Conservation (phyloP, 257 asterid species). For the Jacaranda copaia region DNA sequence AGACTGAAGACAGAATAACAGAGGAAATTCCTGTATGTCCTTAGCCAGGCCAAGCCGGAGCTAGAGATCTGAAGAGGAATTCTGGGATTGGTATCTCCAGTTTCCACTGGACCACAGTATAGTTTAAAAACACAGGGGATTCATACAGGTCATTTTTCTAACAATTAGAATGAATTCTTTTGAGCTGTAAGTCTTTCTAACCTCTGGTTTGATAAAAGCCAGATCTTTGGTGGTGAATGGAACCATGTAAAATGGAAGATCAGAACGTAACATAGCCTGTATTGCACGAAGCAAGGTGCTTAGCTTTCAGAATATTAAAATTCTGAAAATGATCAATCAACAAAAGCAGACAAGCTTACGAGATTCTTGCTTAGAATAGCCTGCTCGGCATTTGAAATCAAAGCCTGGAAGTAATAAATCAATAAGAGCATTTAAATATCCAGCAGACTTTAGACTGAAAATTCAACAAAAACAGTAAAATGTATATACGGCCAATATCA, state of each 20-base stretch:
- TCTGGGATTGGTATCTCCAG: neutral
- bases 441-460: conserved; percentile 18
- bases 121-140: conserved; percentile 9
- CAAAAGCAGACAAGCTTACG: conserved; percentile 40
- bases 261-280: conserved; percentile 91
- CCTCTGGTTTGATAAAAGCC: conserved; percentile 82
- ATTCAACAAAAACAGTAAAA: conserved; percentile 14
- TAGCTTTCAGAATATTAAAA: conserved; percentile 35
- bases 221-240: conserved; percentile 81
- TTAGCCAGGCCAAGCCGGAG: conserved; percentile 11
- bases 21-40: neutral
- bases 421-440: conserved; percentile 4
- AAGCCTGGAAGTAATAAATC: conserved; percentile 55
- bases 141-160: conserved; percentile 1
- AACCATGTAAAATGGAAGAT: conserved; percentile 95
- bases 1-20: neutral
- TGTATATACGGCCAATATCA: conserved; percentile 12
- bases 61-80: neutral
- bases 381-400: conserved; percentile 82
- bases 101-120: conserved; percentile 4
- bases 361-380: conserved; percentile 93
- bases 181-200: conserved; percentile 41
- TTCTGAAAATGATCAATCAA: conserved; percentile 32
- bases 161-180: neutral
- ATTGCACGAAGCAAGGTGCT: conserved; percentile 33